Base-by-base conservation (phyloP, 352 stramenopile species). In the Globisporangium uncinulatum region DNA sequence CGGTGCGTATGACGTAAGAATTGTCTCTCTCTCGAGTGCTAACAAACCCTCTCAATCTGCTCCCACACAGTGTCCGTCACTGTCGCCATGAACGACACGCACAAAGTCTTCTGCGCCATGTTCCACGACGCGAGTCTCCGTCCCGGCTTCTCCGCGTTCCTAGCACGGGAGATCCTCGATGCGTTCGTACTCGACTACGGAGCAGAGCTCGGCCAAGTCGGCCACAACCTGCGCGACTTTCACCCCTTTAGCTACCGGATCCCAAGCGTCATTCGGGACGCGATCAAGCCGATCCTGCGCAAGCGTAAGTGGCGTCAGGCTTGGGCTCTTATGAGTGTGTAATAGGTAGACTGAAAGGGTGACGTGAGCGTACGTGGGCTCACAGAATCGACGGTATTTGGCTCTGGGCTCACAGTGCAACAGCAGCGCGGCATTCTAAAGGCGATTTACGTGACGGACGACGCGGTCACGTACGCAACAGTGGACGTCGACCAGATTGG, bases 81-180 rank as follows among this genome's bases (percentile, higher is more conserved):
- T 7, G 84, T 97, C 48, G 89, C 96, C 24, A 87, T 73, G 15
- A 92, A 96, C 61, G 86, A 96, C 15, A 67, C 73, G 13, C 76
- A 90, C 56, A 96, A 97, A 53, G 86, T 97, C 7, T 96, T 95
- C 59, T 97, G 90, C 63, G 90, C 88, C 56, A 76, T 96, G 59
- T 97, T 97, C 63, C 83, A 96, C 70, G 89, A 97, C 66, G 78
- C 79, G 41, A 72, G 60, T 6, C 83, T 96, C 66, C 77, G 85
- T 13, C 60, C 83, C 7, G 75, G 67, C 34, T 97, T 97, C 67
- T 87, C 80, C 42, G 62, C 83, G 19, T 92, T 97, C 65, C 81
- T 97, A 39, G 88, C 88, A 53, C 87, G 78, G 29, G 87, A 97
- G 68, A 79, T 97, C 59, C 66, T 96, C 42, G 70, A 77, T 14